Evolutionary conservation across 805 yeast genomes (phyloP), one percentile per base, ranked within the genome.

Genomic region (Wickerhamomyces hampshirensis): DNA sequence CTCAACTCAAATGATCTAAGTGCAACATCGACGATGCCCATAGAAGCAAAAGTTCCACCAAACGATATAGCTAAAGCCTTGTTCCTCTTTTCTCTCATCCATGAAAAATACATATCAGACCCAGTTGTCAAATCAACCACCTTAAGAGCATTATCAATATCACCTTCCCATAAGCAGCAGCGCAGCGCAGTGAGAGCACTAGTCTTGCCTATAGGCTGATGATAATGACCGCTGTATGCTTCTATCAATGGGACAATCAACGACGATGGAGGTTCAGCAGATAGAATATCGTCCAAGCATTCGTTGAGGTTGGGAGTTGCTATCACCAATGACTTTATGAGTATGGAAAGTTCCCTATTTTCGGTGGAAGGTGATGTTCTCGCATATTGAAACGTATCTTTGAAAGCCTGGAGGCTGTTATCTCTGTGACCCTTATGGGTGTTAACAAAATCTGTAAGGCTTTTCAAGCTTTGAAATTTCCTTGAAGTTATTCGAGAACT

Each of bases 101-200:
- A 39, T 3, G 50, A 50, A 9, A 70, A 55, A 56, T 77, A 80
- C 43, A 73, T 68, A 10, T 65, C 56, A 30, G 75, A 71, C 2
- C 79, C 87, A 2, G 77, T 70, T 0, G 93, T 77, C 31, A 68
- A 51, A 42, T 80, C 84, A 16, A 84, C 65, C 30, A 81, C 56
- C 31, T 66, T 65, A 27, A 81, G 56, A 0, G 88, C 85, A 28
- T 65, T 43, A 14, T 30, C 33, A 14, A 43, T 34, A 21, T 40
- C 44, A 4, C 40, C 47, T 11, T 43, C 44, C 44, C 44, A 40
- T 10, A 43, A 18, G 5, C 40, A 39, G 8, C 28, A 33, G 13
- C 42, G 42, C 4, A 43, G 37, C 1, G 44, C 44, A 26, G 36
- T 12, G 17, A 37, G 14, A 10, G 36, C 42, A n/a, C 15, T 23